phyloP scores from a whole-genome alignment of 306 rosid genomes.

The Acacia confusa region DNA sequence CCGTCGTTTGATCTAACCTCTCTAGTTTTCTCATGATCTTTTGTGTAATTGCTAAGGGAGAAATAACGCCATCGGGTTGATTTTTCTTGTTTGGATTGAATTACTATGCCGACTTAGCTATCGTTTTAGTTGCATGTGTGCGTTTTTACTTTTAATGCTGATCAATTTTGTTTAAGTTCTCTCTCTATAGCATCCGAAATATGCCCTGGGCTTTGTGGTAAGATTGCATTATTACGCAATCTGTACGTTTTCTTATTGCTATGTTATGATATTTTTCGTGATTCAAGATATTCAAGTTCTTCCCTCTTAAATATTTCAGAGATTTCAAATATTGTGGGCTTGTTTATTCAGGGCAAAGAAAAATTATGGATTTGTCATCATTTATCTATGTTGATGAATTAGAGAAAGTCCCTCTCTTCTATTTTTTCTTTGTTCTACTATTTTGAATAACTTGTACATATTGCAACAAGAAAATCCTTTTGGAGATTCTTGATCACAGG shows the following conservation, averaged over 20 bases:
- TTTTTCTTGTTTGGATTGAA: constrained; percentile 1
- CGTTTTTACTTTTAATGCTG: background rate
- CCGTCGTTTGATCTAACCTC: background rate
- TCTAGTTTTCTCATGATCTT: background rate
- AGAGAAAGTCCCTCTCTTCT: background rate
- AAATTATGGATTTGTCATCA: too few relatives aligned
- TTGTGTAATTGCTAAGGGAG: constrained; percentile 1
- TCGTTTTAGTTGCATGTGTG: background rate
- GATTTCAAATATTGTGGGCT: too few relatives aligned
- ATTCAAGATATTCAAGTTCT: too few relatives aligned
- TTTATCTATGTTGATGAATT: too few relatives aligned
- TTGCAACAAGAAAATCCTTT: background rate
- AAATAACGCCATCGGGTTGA: background rate
- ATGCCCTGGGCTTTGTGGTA: background rate
- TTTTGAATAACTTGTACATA: background rate
- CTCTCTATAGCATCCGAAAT: background rate
- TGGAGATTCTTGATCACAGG: background rate
- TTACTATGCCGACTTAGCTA: background rate
- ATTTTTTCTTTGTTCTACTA: background rate
- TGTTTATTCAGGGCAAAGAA: too few relatives aligned
- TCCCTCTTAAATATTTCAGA: too few relatives aligned
- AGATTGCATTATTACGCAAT: too few relatives aligned
- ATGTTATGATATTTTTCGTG: too few relatives aligned
- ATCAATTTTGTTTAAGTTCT: background rate
- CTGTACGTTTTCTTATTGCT: too few relatives aligned